Percentiles rank a stretch among this genome's conserved stretches.
phyloP scores from a whole-genome alignment of 768 basidiomycete genomes.

The Fistulinella prunicolor region DNA sequence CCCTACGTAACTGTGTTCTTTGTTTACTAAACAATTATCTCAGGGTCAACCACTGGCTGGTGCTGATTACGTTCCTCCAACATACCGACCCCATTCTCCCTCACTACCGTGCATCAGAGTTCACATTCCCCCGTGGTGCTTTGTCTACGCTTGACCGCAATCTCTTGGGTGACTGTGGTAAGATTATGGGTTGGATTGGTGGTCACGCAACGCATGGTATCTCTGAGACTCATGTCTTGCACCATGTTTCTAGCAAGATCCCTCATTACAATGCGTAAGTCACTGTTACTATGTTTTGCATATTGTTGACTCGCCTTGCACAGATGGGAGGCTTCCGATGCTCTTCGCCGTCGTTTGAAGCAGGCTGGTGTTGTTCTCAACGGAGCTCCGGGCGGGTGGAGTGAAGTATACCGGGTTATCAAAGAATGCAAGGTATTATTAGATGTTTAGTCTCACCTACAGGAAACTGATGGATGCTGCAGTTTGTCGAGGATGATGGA shows the following conservation, averaged over 20 bases:
- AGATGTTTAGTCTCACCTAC: not conserved
- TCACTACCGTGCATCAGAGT: slow-evolving; percentile 86
- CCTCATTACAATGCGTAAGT: slow-evolving; percentile 86
- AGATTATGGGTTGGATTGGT: slow-evolving; percentile 81
- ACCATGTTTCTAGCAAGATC: slow-evolving; percentile 93
- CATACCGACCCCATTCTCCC: slow-evolving; percentile 95
- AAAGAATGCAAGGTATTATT: slow-evolving; percentile 65
- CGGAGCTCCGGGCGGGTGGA: slow-evolving; percentile 76
- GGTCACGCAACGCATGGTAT: slow-evolving; percentile 86
- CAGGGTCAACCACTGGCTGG: slow-evolving; percentile 92
- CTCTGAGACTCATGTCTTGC: slow-evolving; percentile 89
- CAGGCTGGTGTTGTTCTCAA: slow-evolving; percentile 59
- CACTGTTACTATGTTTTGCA: not conserved
- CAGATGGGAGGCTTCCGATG: slow-evolving; percentile 88
- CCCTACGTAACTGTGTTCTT: not conserved
- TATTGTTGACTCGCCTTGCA: not conserved
- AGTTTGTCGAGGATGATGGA: slow-evolving; percentile 94
- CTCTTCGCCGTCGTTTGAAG: slow-evolving; percentile 71
- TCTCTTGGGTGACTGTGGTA: slow-evolving; percentile 75
- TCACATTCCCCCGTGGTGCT: slow-evolving; percentile 93
- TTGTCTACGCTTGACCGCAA: slow-evolving; percentile 87
- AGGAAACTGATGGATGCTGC: not conserved
- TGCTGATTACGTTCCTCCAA: slow-evolving; percentile 95
- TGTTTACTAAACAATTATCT: not conserved
- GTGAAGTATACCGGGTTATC: slow-evolving; percentile 74